phyloP scores from a whole-genome alignment of 805 yeast genomes.

The Candida alai region DNA sequence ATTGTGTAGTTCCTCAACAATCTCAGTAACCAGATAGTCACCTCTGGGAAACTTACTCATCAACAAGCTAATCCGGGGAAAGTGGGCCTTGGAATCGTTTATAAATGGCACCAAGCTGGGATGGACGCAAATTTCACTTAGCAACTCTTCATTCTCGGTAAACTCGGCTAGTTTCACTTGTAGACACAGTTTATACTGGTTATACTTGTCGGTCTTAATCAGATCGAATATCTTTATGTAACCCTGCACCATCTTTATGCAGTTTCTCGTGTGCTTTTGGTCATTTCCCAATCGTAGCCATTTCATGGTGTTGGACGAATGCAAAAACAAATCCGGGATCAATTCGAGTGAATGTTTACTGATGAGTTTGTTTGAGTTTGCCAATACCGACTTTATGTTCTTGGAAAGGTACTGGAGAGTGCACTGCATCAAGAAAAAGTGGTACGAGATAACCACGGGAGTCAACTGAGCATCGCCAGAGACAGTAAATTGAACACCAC shows the following conservation, averaged over 20 bases:
- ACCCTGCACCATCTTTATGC: slow-evolving; percentile 23
- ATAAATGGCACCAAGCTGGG: slow-evolving; percentile 6
- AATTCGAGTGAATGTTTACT: slow-evolving; percentile 10
- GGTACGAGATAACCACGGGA: slow-evolving; percentile 20
- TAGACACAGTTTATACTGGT: slow-evolving; percentile 8
- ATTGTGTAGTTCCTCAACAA: neutral
- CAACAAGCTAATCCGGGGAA: too few relatives aligned
- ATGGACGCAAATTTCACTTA: slow-evolving; percentile 6
- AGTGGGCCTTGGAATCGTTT: slow-evolving; percentile 7
- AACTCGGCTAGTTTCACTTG: slow-evolving; percentile 12
- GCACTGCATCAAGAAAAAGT: slow-evolving; percentile 26
- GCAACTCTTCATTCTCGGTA: slow-evolving; percentile 6
- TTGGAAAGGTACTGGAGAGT: slow-evolving; percentile 19
- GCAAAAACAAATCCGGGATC: slow-evolving; percentile 17
- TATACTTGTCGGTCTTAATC: slow-evolving; percentile 9
- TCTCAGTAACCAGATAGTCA: neutral
- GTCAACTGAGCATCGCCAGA: slow-evolving; percentile 6
- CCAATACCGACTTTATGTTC: slow-evolving; percentile 13
- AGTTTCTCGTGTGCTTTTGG: slow-evolving; percentile 18
- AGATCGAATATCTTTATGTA: slow-evolving; percentile 18
- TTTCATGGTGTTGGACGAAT: slow-evolving; percentile 14
- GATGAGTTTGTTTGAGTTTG: slow-evolving; percentile 10
- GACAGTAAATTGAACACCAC: slow-evolving; percentile 11
- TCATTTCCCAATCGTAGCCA: slow-evolving; percentile 19
- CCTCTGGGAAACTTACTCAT: neutral